phyloP scores from a whole-genome alignment of 2,329 filamentous ascomycete genomes.

The Cladosporium sp. region DNA sequence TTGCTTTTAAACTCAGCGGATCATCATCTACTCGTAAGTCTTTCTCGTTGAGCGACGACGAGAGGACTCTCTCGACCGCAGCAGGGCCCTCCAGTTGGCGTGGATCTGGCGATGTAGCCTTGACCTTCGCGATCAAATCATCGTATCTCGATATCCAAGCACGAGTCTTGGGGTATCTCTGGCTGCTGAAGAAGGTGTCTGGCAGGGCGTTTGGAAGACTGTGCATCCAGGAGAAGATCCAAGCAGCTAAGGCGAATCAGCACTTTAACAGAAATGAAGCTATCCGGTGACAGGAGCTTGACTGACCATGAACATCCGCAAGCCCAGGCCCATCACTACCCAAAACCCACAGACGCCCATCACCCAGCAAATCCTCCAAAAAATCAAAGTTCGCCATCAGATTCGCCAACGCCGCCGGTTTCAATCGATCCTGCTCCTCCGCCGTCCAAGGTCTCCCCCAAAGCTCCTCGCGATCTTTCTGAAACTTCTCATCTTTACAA shows the following conservation, averaged over 20 bases:
- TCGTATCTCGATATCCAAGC: constrained; percentile 19
- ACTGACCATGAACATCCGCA: constrained; percentile 21
- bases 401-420: constrained; percentile 16
- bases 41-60: constrained; percentile 1
- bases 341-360: constrained; percentile 21
- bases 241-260: constrained; percentile 11
- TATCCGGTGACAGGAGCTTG: background rate
- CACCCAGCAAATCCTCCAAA: constrained; percentile 21
- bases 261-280: background rate
- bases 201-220: constrained; percentile 14
- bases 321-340: constrained; percentile 14
- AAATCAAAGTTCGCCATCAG: constrained; percentile 18
- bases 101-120: constrained; percentile 10
- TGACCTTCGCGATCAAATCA: constrained; percentile 14
- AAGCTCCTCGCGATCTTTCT: constrained; percentile 16
- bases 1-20: constrained; percentile 15
- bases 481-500: constrained; percentile 14
- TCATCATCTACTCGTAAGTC: constrained; percentile 14
- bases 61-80: constrained; percentile 13
- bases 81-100: constrained; percentile 18
- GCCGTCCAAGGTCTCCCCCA: constrained; percentile 17
- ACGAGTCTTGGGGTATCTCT: constrained; percentile 15
- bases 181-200: constrained; percentile 17
- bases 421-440: constrained; percentile 12
- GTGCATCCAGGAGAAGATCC: constrained; percentile 23